Conservation (phyloP, 768 basidiomycete genomes). For the Leccinum subgranulosum region DNA sequence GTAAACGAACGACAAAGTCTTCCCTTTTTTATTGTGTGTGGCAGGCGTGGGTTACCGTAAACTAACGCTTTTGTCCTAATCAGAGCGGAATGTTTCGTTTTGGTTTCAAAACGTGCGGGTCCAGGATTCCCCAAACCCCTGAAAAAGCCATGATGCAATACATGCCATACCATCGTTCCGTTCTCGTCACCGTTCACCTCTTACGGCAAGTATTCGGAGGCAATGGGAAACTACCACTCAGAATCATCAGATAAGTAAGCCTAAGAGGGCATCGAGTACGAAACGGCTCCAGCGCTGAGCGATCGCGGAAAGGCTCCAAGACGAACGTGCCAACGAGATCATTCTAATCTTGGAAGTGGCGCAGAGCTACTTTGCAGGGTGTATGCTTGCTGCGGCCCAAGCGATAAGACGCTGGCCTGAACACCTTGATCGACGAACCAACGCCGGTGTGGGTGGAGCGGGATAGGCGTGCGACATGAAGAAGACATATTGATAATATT, state of each 20-base stretch:
- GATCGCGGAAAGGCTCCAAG: slow-evolving; percentile 8
- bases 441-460: not conserved
- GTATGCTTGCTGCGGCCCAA: not conserved
- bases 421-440: not conserved
- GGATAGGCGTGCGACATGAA: slow-evolving; percentile 1
- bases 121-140: not conserved
- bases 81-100: not conserved
- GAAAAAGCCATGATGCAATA: not conserved
- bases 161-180: not conserved
- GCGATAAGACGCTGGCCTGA: not conserved
- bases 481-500: not conserved
- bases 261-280: slow-evolving; percentile 2
- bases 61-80: not conserved
- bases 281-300: slow-evolving; percentile 3
- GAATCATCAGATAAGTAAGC: not conserved
- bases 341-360: slow-evolving; percentile 9
- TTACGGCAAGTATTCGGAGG: not conserved
- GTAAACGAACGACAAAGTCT: not conserved
- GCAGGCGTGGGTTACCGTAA: not conserved
- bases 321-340: slow-evolving; percentile 1
- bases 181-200: not conserved
- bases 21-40: not conserved
- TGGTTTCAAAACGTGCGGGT: not conserved
- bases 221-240: not conserved
- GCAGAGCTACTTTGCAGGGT: not conserved